phyloP scores from a whole-genome alignment of 202 grass and related monocot genomes.

The Setaria viridis region DNA sequence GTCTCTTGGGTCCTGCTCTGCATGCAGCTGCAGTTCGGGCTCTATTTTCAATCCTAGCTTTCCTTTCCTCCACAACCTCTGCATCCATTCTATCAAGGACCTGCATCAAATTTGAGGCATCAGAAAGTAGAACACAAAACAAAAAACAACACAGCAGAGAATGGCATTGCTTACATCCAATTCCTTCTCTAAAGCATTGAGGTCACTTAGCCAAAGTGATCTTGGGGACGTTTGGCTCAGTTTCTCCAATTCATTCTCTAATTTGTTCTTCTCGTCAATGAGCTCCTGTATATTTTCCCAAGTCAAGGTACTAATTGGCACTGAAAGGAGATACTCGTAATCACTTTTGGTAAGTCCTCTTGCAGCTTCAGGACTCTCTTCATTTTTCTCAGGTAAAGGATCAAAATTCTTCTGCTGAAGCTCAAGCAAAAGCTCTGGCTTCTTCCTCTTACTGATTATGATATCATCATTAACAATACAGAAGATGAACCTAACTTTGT shows the following conservation, averaged over 20 bases:
- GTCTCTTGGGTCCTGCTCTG: slow-evolving; percentile 20
- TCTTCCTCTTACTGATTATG: slow-evolving; percentile 61
- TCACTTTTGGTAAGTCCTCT: slow-evolving; percentile 45
- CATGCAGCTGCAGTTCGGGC: neutral
- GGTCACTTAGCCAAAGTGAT: slow-evolving; percentile 72
- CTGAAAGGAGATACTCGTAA: slow-evolving; percentile 79
- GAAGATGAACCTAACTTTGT: slow-evolving; percentile 72
- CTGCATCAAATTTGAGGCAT: slow-evolving; percentile 44
- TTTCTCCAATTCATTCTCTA: slow-evolving; percentile 50
- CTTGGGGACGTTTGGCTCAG: slow-evolving; percentile 47
- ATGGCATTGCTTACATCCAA: slow-evolving; percentile 61
- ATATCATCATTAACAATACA: slow-evolving; percentile 40
- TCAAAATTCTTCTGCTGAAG: slow-evolving; percentile 55
- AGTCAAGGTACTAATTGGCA: slow-evolving; percentile 77
- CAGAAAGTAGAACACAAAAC: slow-evolving; percentile 8
- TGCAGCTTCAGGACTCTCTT: slow-evolving; percentile 45
- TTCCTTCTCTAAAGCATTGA: slow-evolving; percentile 72
- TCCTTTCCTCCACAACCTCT: slow-evolving; percentile 27
- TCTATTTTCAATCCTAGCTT: slow-evolving; percentile 12
- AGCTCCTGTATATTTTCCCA: slow-evolving; percentile 65
- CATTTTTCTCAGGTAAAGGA: slow-evolving; percentile 71
- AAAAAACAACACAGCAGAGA: neutral
- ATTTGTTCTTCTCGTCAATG: slow-evolving; percentile 52
- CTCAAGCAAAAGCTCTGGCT: slow-evolving; percentile 69
- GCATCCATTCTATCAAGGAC: slow-evolving; percentile 49